phyloP scores from a whole-genome alignment of 805 yeast genomes.

The Metschnikowia cubensis region DNA sequence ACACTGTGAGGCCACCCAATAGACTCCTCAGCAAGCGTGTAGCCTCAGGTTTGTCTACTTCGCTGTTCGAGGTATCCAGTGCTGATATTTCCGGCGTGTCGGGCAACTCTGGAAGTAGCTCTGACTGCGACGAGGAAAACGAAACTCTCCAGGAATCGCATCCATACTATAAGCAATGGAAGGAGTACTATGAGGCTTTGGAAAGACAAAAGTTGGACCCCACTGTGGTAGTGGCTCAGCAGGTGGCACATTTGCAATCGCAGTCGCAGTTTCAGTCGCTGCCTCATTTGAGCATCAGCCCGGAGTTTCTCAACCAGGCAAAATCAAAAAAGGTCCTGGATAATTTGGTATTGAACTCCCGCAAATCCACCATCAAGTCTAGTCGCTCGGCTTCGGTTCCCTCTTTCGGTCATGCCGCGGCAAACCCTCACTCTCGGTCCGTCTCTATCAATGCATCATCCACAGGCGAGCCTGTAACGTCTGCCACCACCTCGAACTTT shows the following conservation, averaged over 20 bases:
- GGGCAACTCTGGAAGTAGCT: conserved; percentile 5
- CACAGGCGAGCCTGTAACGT: not conserved
- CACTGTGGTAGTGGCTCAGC: conserved; percentile 15
- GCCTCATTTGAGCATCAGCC: not conserved
- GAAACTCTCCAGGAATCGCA: conserved; percentile 13
- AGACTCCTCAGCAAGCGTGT: not conserved
- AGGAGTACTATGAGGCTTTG: conserved; percentile 30
- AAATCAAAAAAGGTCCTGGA: not conserved
- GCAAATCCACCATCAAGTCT: conserved; percentile 30
- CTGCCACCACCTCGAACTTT: not conserved
- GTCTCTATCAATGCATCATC: conserved; percentile 12
- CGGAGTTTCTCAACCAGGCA: not conserved
- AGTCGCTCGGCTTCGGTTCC: conserved; percentile 38
- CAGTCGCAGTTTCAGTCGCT: conserved; percentile 1
- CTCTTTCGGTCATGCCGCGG: conserved; percentile 10
- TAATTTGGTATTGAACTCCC: conserved; percentile 21
- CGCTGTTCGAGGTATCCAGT: conserved; percentile 4
- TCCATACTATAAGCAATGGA: conserved; percentile 37
- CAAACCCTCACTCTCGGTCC: conserved; percentile 7
- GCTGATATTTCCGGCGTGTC: conserved; percentile 1
- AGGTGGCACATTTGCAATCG: conserved; percentile 8
- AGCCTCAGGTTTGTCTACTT: not conserved
- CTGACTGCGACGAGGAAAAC: conserved; percentile 5
- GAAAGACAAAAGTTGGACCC: conserved; percentile 15
- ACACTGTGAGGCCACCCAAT: not conserved